Evolutionary conservation across 106 monocot species (phyloP).

Genomic region (Acorus calamus): DNA sequence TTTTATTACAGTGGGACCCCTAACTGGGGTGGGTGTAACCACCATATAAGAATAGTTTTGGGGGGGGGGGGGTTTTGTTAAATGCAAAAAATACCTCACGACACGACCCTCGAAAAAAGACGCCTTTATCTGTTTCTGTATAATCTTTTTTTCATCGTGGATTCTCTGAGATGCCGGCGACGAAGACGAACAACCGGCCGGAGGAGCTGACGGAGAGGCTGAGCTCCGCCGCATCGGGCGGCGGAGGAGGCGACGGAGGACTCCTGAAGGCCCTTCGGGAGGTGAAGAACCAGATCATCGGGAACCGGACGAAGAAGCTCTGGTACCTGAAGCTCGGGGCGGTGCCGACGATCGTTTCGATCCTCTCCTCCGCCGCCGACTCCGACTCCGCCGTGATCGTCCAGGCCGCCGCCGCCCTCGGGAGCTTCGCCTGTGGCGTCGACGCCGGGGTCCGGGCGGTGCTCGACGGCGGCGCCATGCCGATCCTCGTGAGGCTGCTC

Average conservation of each 20-base stretch:
- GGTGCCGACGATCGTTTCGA: slow-evolving; percentile 62
- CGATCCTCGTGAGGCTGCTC: slow-evolving; percentile 40
- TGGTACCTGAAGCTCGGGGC: too few relatives aligned
- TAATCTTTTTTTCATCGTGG: too few relatives aligned
- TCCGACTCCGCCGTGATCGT: slow-evolving; percentile 21
- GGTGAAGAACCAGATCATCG: slow-evolving; percentile 55
- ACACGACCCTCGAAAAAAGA: too few relatives aligned
- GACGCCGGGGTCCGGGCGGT: slow-evolving; percentile 21
- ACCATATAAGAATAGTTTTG: too few relatives aligned
- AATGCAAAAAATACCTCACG: too few relatives aligned
- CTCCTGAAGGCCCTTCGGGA: slow-evolving; percentile 42
- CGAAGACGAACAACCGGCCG: slow-evolving; percentile 10
- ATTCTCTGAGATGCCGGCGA: background rate
- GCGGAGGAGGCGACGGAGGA: slow-evolving; percentile 5
- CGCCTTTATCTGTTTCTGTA: too few relatives aligned
- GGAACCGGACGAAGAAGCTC: too few relatives aligned
- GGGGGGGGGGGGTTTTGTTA: too few relatives aligned
- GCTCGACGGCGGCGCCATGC: slow-evolving; percentile 21
- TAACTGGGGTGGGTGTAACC: too few relatives aligned
- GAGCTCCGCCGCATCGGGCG: slow-evolving; percentile 5
- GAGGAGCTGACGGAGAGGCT: slow-evolving; percentile 8
- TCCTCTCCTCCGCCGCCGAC: slow-evolving; percentile 69
- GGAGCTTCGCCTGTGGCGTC: background rate
- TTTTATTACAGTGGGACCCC: too few relatives aligned
- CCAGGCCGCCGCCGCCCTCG: background rate